Percentiles rank a stretch among this genome's conserved stretches.
These are phyloP conservation scores for Pichia membranifaciens DNA, from an alignment of 805 yeast genomes.

Conservation along the genomic window DNA sequence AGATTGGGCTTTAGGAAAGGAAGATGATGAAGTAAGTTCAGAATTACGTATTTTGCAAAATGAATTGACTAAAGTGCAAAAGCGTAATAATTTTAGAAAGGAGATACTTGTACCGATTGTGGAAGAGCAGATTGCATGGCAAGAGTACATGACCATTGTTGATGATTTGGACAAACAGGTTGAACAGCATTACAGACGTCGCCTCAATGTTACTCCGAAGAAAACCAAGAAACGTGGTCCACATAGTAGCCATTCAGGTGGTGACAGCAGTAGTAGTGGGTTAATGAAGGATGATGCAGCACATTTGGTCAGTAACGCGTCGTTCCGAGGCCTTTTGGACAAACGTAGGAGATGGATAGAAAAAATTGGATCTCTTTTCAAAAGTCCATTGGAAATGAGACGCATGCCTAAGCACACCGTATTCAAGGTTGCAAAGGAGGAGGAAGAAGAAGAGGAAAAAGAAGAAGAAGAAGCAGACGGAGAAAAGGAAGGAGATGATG, in stretches of 20 bases:
- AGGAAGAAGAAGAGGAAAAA: constrained; percentile 24
- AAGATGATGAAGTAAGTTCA: constrained; percentile 90
- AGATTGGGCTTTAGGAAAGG: constrained; percentile 75
- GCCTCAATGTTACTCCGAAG: constrained; percentile 65
- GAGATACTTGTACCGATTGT: constrained; percentile 60
- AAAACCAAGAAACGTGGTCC: constrained; percentile 50
- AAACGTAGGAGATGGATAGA: constrained; percentile 85
- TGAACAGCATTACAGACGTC: constrained; percentile 84
- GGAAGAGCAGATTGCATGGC: constrained; percentile 90
- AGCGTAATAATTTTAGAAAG: constrained; percentile 63
- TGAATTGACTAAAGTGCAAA: constrained; percentile 55
- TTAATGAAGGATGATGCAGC: constrained; percentile 31
- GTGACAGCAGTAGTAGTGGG: constrained; percentile 18
- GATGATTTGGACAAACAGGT: constrained; percentile 96
- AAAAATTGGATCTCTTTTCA: constrained; percentile 83
- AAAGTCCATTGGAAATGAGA: constrained; percentile 61
- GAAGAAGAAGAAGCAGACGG: constrained; percentile 19
- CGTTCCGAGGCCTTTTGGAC: constrained; percentile 72
- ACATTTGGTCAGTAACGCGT: constrained; percentile 70
- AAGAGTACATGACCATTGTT: constrained; percentile 81
- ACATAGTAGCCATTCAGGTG: constrained; percentile 13
- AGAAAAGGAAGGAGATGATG: constrained; percentile 15
- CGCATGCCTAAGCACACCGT: constrained; percentile 63
- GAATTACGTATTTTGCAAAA: constrained; percentile 73
- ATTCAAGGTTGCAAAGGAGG: constrained; percentile 35